Conservation (phyloP, 1,284 basidiomycete species). For the Trametes pubescens region DNA sequence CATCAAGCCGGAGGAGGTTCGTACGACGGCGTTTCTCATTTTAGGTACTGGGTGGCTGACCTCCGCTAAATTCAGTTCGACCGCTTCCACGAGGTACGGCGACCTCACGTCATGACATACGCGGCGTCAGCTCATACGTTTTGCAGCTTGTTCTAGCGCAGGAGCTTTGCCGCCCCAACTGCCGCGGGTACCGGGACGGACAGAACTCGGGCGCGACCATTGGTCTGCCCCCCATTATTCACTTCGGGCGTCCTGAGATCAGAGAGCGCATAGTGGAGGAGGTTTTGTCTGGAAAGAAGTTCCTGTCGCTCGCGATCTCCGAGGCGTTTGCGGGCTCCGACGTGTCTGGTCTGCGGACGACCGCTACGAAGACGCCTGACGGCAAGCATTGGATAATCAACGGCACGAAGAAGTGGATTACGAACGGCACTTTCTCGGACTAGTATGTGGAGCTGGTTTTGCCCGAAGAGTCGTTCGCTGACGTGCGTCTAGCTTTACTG, state of each 20-base stretch:
- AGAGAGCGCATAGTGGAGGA: slow-evolving; percentile 85
- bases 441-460: slow-evolving; percentile 35
- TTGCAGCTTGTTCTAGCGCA: slow-evolving; percentile 40
- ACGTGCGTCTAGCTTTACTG: slow-evolving; percentile 56
- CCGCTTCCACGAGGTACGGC: slow-evolving; percentile 66
- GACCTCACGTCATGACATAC: slow-evolving; percentile 58
- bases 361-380: slow-evolving; percentile 83
- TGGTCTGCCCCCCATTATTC: slow-evolving; percentile 83
- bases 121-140: neutral
- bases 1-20: slow-evolving; percentile 82
- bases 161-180: slow-evolving; percentile 46
- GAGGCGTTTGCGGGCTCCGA: slow-evolving; percentile 91
- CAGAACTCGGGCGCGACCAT: slow-evolving; percentile 66
- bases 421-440: slow-evolving; percentile 70
- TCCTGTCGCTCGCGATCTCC: slow-evolving; percentile 70
- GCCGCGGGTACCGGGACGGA: slow-evolving; percentile 45
- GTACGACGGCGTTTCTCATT: slow-evolving; percentile 9
- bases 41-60: neutral
- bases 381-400: slow-evolving; percentile 89
- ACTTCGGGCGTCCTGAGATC: slow-evolving; percentile 82
- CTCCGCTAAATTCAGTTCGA: slow-evolving; percentile 57
- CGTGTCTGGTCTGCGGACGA: slow-evolving; percentile 83
- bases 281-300: slow-evolving; percentile 76
- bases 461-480: too few relatives aligned
- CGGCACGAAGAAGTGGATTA: slow-evolving; percentile 88